Conservation (phyloP, 768 basidiomycete species). For the Tricholoma flavovirens region DNA sequence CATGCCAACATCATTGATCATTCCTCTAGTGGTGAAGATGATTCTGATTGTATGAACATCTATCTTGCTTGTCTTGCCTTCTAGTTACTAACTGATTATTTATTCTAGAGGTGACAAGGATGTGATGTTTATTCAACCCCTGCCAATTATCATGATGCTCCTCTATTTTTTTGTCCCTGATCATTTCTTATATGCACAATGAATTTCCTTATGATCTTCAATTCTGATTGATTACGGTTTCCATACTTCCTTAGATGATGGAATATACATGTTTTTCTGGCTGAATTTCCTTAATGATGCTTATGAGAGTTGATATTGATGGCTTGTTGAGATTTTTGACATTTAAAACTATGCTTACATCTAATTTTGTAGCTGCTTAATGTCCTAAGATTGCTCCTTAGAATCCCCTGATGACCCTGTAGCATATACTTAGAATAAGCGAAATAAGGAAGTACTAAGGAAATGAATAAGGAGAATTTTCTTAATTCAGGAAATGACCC, state of each 20-base stretch:
- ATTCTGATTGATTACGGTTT: neutral
- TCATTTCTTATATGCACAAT: neutral
- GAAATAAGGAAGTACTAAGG: neutral
- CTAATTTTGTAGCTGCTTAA: neutral
- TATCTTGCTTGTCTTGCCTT: too few relatives aligned
- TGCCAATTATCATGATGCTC: neutral
- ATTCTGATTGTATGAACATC: too few relatives aligned
- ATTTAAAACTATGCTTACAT: neutral
- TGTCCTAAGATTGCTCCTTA: neutral
- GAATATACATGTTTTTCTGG: neutral
- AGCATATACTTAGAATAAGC: neutral
- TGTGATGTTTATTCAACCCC: neutral
- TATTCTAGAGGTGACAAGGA: too few relatives aligned
- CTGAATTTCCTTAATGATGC: neutral
- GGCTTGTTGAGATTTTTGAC: neutral
- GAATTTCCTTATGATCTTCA: neutral
- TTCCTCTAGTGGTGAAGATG: too few relatives aligned
- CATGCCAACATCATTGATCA: too few relatives aligned
- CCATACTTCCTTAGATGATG: neutral
- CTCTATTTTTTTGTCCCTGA: neutral
- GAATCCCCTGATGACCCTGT: neutral
- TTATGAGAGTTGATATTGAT: neutral
- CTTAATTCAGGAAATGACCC: neutral
- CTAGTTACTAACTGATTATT: too few relatives aligned
- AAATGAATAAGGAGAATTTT: neutral